phyloP scores from a whole-genome alignment of 345 rosid genomes.

The Euphorbia tirucalli region DNA sequence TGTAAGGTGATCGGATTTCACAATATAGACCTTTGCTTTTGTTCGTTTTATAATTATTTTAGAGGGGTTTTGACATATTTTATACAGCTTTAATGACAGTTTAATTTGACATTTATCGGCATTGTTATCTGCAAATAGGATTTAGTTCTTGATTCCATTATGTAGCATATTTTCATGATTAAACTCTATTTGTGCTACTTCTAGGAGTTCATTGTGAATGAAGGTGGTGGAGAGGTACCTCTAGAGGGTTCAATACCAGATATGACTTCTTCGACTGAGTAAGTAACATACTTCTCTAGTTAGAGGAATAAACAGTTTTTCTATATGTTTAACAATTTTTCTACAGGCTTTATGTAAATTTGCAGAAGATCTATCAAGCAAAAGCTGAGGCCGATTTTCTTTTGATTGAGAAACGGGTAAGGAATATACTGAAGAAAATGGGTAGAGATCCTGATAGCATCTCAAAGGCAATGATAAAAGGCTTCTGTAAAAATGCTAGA shows the following conservation, averaged over 20 bases:
- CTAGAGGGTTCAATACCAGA: constrained; percentile 99
- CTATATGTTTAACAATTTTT: constrained; percentile 1
- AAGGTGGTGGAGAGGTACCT: constrained; percentile 90
- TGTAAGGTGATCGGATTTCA: too few relatives aligned
- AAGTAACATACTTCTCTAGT: constrained; percentile 30
- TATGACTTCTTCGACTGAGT: constrained; percentile 99
- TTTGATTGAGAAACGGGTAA: constrained; percentile 62
- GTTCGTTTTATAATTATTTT: neutral
- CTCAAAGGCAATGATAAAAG: constrained; percentile 58
- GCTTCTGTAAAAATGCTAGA: constrained; percentile 86
- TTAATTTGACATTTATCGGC: too few relatives aligned
- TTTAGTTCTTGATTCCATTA: too few relatives aligned
- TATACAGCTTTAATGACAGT: too few relatives aligned
- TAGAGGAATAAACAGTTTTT: constrained; percentile 1
- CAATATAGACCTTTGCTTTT: neutral
- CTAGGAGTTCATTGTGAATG: constrained; percentile 82
- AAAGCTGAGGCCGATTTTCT: constrained; percentile 93
- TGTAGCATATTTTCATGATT: neutral
- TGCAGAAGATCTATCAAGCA: constrained; percentile 84
- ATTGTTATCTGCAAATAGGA: too few relatives aligned
- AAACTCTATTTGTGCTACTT: constrained; percentile 12
- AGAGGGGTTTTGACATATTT: too few relatives aligned
- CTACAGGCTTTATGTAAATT: constrained; percentile 73
- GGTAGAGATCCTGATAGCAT: constrained; percentile 74
- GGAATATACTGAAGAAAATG: constrained; percentile 57